Base-by-base conservation (phyloP, 345 rosid genomes). In the Conringia planisiliqua region DNA sequence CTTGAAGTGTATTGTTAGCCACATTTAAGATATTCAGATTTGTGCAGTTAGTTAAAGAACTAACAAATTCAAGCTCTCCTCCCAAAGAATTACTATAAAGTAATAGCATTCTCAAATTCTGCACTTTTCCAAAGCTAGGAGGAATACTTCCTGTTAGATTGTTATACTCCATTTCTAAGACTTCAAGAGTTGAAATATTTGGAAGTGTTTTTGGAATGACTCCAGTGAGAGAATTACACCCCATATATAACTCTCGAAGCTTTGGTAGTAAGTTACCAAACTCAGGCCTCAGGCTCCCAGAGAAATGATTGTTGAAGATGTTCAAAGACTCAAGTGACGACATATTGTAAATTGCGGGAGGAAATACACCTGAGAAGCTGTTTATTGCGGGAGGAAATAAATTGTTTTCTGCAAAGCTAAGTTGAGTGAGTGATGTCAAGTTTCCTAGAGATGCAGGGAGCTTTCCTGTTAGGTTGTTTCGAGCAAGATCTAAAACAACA, bases 341-440 rank as follows among this genome's bases (percentile, higher is more conserved):
- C 4, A 68, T 67, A 69, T 85, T 83, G 78, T n/a, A 79, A 0
- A 83, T 24, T 1, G 79, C 69, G 0, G 74, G 40, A 12, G 80
- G 75, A 4, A 76, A 36, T 22, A 4, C 58, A 5, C 75, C 75
- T 4, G 75, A 36, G 0, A 76, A 66, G 1, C 14, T 42, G 27
- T 76, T 76, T 0, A 0, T 1, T 13, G 26, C 1, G 36, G n/a
- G n/a, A n/a, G n/a, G n/a, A n/a, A n/a, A n/a, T 0, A 44, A 1
- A 5, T n/a, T 44, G 48, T 5, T n/a, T 0, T 4, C 8, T 14
- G 17, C 17, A 42, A 42, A 42, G 47, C 48, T n/a, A 6, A 43
- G 18, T 0, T 12, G 0, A 4, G 1, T 40, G 7, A 40, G 46
- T 2, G 16, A 46, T 6, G 51, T 46, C 22, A 46, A 46, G 22